Base-by-base conservation (phyloP, 148 eudicot genomes). In the Nyssa sinensis region DNA sequence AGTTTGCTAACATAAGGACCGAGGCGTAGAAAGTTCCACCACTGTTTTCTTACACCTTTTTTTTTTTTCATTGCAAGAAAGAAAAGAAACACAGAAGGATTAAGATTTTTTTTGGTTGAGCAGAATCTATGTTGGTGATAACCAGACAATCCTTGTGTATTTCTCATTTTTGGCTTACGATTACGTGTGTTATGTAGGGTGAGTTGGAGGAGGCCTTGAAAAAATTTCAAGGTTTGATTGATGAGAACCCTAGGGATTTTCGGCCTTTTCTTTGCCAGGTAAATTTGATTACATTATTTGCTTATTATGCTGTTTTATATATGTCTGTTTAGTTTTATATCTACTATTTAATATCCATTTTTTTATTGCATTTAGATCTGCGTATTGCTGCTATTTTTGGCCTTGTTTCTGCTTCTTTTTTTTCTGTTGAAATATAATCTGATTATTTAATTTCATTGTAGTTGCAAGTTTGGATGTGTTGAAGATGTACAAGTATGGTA, bases 201-300 rank as follows among this genome's bases (percentile, higher is more conserved):
- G 86, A 95, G 49, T 88, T 92, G 59, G 96, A 92, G 70, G 89
- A 87, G 80, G 96, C 89, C 31, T 86, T 93, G 85, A 83, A 83
- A 64, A 81, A 73, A 33, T 88, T 86, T 69, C 85, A 88, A 79
- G 81, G 70, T 66, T 82, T 95, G 64, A 72, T 92, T 75, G 60
- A 75, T 57, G 96, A 92, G 68, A 90, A 95, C 73, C 98, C 98
- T 49, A 84, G 96, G 73, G 98, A 95, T 78, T 95, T 95, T 62
- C 89, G 98, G 72, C 98, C 98, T 49, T 95, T 92, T 77, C 86
- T 95, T 70, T 95, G 97, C 88, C 97, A 89, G 98, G 98, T 90
- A 65, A 70, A 61, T 44, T 64, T 60, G 32, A 37, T 65, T 74
- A 25, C 37, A 23, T 41, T 27, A 12, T 30, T 12, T 49, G 24